Percentiles rank a stretch among this genome's conserved stretches.
Conservation (phyloP, 768 basidiomycete genomes). For the Suillus hirtellus region DNA sequence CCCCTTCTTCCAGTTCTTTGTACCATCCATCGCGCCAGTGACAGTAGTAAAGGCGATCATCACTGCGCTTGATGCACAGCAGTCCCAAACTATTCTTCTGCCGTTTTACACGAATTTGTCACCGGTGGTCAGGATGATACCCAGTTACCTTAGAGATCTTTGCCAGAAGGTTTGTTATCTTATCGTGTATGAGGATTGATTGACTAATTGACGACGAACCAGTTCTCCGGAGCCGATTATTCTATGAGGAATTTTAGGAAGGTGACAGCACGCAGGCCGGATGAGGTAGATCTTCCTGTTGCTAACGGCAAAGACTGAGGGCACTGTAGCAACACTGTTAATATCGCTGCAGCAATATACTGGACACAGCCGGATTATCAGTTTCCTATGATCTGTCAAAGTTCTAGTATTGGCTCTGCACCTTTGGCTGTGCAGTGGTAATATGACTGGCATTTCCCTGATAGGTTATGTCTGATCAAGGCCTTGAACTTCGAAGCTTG, state of each 20-base stretch:
- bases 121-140: conserved; percentile 56
- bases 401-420: neutral
- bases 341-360: conserved; percentile 3
- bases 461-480: neutral
- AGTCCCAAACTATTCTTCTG: conserved; percentile 66
- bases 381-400: neutral
- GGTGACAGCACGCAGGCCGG: conserved; percentile 55
- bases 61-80: conserved; percentile 75
- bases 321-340: neutral
- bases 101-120: conserved; percentile 72
- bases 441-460: neutral
- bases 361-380: neutral
- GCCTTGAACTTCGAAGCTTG: neutral
- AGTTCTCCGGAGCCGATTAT: conserved; percentile 72
- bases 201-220: neutral
- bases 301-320: neutral
- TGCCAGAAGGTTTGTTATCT: conserved; percentile 62
- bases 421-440: neutral
- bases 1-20: conserved; percentile 65
- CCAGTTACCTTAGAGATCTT: conserved; percentile 75
- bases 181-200: neutral
- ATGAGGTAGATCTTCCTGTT: conserved; percentile 41
- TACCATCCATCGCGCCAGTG: conserved; percentile 72
- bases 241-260: conserved; percentile 72
- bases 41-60: conserved; percentile 82